Evolutionary conservation across 1,139 yeast species (phyloP), one percentile per base, ranked within the genome.

Genomic region (Entelexis paramagnoliae): DNA sequence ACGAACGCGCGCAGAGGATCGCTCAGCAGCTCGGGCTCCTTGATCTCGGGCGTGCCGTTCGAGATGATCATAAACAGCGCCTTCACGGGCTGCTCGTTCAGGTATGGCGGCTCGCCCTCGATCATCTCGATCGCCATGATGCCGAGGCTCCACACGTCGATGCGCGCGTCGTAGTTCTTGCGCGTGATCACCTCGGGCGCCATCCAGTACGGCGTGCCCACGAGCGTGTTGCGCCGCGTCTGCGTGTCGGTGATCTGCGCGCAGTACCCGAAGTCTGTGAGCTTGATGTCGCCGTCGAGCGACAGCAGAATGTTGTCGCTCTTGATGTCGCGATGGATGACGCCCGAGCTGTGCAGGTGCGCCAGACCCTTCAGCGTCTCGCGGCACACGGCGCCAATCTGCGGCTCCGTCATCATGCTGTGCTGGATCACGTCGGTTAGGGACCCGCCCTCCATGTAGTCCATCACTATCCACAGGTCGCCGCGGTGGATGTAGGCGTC

Each of bases 181-280:
- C 95, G 75, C 10, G 88, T 80, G 20, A 91, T 96, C 53, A 91
- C 96, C 68, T 91, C 98, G 2, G 98, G 98, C 0, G 98, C 98
- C 98, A 91, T 91, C 98, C 98, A 91, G 67, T 91, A 91, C 5
- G 98, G 98, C 0, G 98, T 91, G n/a, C 98, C 98, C 19, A 91
- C 98, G 95, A 91, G 86, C 2, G 98, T 91, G 8, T 95, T 88
- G 67, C 98, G 79, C 68, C 89, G 89, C 57, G 83, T 70, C 55
- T 85, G 83, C 49, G 78, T 73, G 63, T 89, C 97, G 60, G 84
- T 89, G 60, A 91, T 84, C 67, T 89, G 96, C 0, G 98, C 98
- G 72, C 98, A 91, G 70, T 89, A 84, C 1, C 94, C 94, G 58
- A 72, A 72, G 57, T 72, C 75, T 3, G 75, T 91, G 68, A 91